Evolutionary conservation across 176 grass and related monocot species (phyloP).

Genomic region (Secale cereale): DNA sequence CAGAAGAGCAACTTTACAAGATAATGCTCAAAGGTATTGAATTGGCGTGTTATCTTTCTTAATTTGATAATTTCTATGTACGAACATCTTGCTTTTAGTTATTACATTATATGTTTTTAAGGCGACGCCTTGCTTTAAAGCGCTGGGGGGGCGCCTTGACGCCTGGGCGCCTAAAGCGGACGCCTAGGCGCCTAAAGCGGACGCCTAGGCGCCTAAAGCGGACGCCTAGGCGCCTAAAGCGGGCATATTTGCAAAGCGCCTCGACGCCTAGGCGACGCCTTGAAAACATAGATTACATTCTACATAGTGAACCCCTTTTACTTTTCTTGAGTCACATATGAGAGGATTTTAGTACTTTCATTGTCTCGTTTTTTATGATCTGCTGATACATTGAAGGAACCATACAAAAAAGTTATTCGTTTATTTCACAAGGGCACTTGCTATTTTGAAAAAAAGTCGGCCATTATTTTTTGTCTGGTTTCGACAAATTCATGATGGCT

Average conservation of each 20-base stretch:
- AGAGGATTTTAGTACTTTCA: not conserved
- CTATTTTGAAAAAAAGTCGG: not conserved
- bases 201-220: too few relatives aligned
- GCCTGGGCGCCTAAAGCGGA: too few relatives aligned
- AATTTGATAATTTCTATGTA: not conserved
- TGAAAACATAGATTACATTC: too few relatives aligned
- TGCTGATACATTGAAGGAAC: not conserved
- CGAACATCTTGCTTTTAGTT: not conserved
- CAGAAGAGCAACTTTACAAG: constrained; percentile 91
- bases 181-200: too few relatives aligned
- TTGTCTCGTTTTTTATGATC: not conserved
- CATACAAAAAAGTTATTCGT: not conserved
- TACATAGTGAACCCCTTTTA: not conserved
- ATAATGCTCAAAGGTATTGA: constrained; percentile 90
- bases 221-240: too few relatives aligned
- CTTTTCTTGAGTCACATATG: not conserved
- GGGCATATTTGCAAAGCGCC: too few relatives aligned
- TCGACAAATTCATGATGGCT: not conserved
- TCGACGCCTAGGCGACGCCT: too few relatives aligned
- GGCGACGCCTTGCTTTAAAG: too few relatives aligned
- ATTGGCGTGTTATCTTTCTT: not conserved
- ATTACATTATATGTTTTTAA: too few relatives aligned
- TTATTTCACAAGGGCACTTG: not conserved
- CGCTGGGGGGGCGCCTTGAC: too few relatives aligned
- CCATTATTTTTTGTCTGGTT: constrained; percentile 10